phyloP scores from a whole-genome alignment of 2,329 filamentous ascomycete species.

The Alternaria burnsii region DNA sequence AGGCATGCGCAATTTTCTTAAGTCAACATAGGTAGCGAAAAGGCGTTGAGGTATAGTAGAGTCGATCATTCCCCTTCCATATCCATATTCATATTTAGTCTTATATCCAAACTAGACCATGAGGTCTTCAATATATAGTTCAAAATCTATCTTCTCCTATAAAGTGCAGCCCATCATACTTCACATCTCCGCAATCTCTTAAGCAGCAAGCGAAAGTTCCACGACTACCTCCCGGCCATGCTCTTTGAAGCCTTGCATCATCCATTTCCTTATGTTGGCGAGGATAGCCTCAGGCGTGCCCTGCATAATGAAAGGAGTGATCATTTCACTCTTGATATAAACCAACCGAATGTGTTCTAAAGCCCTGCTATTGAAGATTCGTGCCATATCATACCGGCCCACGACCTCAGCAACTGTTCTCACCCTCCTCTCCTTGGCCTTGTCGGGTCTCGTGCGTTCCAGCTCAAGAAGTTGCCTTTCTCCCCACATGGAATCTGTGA shows the following conservation, averaged over 20 bases:
- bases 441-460: constrained; percentile 78
- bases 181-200: background rate
- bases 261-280: background rate
- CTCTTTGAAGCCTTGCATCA: constrained; percentile 13
- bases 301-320: constrained; percentile 67
- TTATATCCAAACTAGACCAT: background rate
- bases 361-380: constrained; percentile 74
- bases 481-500: constrained; percentile 72
- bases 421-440: constrained; percentile 79
- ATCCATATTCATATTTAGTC: background rate
- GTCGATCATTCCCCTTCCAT: background rate
- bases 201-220: background rate
- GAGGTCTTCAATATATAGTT: background rate
- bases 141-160: background rate
- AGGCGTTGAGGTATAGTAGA: background rate
- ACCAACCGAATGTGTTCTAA: constrained; percentile 78
- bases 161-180: background rate
- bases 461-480: constrained; percentile 66
- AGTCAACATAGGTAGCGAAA: background rate
- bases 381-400: constrained; percentile 79
- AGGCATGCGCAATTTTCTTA: background rate
- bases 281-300: constrained; percentile 12
- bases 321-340: constrained; percentile 69
- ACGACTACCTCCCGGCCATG: background rate
- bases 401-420: constrained; percentile 82